Base-by-base conservation (phyloP, 352 stramenopile species). In the Thalassiosira exigua region DNA sequence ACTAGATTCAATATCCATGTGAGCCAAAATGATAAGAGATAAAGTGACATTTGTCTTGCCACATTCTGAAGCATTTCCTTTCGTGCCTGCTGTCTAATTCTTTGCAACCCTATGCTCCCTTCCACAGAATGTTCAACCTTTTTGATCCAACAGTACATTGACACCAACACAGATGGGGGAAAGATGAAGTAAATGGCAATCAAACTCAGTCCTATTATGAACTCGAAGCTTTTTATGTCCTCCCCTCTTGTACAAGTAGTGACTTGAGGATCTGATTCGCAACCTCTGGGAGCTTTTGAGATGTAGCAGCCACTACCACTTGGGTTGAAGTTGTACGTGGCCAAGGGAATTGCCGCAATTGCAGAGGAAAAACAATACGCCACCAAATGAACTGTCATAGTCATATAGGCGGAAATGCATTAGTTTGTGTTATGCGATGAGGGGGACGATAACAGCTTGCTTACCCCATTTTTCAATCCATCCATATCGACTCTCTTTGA, bases 1-100 rank as follows among this genome's bases (percentile, higher is more conserved):
- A 74, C 11, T 1, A n/a, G n/a, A n/a, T 26, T 21, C 0, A 2
- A 50, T 14, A 78, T 27, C 14, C 58, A 78, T 14, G 39, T 41
- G 5, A 48, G 56, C 69, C 57, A 71, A 59, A 78, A 78, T n/a
- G 58, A 61, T 19, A 71, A 1, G 12, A 78, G 39, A 39, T 78
- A 78, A 22, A 78, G 26, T 14, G 19, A 17, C 3, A 71, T 71
- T 19, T 78, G 69, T 4, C 56, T 42, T n/a, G 53, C 3, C 19
- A 71, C 50, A 27, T 69, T 52, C 4, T 42, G 30, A 3, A 71
- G 19, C 50, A 66, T 46, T 5, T 51, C 46, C 39, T 69, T 78
- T 30, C 51, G 17, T 19, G 59, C 69, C 30, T 14, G 30, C 27
- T 65, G 39, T n/a, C 50, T n/a, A 4, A 78, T 39, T 29, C 51